A percentile compares a stretch with the other conserved stretches of the same genome.
Conservation (phyloP, 2,329 filamentous ascomycete genomes). For the Gaeumannomyces sp. region DNA sequence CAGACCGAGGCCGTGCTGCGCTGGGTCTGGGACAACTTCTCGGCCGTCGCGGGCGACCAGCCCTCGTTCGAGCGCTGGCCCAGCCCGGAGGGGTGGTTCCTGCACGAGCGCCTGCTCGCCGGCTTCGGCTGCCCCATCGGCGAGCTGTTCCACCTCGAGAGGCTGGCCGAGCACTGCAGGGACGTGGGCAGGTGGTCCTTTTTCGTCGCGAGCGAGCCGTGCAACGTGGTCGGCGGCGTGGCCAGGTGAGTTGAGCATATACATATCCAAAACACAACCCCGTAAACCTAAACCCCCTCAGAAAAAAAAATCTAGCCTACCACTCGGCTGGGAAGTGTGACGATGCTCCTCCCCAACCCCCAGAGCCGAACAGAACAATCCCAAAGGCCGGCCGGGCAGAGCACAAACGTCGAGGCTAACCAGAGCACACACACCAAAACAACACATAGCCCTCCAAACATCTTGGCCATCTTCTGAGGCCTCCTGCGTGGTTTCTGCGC, state of each 20-base stretch:
- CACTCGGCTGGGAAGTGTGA: no score
- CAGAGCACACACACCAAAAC: background rate
- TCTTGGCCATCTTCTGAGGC: slow-evolving; percentile 28
- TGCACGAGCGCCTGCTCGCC: slow-evolving; percentile 17
- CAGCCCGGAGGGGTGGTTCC: slow-evolving; percentile 21
- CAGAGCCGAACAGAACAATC: no score
- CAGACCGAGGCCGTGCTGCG: slow-evolving; percentile 40
- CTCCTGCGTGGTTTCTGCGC: background rate
- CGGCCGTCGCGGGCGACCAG: slow-evolving; percentile 50
- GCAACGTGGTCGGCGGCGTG: slow-evolving; percentile 11
- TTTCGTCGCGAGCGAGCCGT: slow-evolving; percentile 14
- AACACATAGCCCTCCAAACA: slow-evolving; percentile 26
- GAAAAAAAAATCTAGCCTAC: no score
- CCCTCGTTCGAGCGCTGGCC: slow-evolving; percentile 43
- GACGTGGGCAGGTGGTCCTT: slow-evolving; percentile 27
- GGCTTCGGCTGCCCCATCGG: slow-evolving; percentile 26
- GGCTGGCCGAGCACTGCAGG: slow-evolving; percentile 29
- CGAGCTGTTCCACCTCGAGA: slow-evolving; percentile 38
- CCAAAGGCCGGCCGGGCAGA: background rate
- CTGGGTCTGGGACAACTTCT: slow-evolving; percentile 54
- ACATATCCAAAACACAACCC: background rate
- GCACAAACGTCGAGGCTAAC: background rate
- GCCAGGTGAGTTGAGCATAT: slow-evolving; percentile 2
- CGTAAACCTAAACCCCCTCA: no score
- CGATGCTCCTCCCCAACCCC: no score